Percentiles rank a stretch among this genome's conserved stretches.
These are phyloP conservation scores for Pythium phragmiticola DNA, from an alignment of 352 stramenopile species.

Conservation along the genomic window DNA sequence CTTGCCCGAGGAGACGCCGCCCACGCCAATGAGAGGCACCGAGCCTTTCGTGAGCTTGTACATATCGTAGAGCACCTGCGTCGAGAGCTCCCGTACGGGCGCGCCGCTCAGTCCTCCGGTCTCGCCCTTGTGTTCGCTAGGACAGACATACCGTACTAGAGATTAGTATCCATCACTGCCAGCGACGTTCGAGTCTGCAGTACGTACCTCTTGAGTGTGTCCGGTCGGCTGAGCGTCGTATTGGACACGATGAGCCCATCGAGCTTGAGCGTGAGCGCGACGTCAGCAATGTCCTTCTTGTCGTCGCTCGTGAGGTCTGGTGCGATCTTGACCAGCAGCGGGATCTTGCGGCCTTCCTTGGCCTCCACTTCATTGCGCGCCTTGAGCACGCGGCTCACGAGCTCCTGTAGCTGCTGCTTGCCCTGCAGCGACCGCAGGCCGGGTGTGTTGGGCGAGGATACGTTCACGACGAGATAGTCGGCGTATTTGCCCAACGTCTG, in stretches of 20 bases:
- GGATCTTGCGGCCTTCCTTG: conserved; percentile 64
- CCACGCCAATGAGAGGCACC: conserved; percentile 96
- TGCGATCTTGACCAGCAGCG: conserved; percentile 97
- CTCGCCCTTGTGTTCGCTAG: conserved; percentile 69
- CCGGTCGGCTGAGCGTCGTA: conserved; percentile 93
- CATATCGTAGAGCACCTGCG: conserved; percentile 93
- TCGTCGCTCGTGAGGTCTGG: conserved; percentile 95
- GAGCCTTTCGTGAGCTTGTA: conserved; percentile 92
- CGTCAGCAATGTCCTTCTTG: conserved; percentile 93
- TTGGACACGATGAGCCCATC: conserved; percentile 98
- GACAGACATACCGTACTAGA: not conserved
- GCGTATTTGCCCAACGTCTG: conserved; percentile 89
- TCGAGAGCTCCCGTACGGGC: conserved; percentile 93
- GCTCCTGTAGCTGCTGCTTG: conserved; percentile 76
- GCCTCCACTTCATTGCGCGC: conserved; percentile 63
- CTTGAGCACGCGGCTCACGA: conserved; percentile 69
- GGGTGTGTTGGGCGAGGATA: conserved; percentile 96
- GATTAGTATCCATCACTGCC: not conserved
- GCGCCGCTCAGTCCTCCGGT: conserved; percentile 94
- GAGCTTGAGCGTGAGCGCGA: conserved; percentile 84
- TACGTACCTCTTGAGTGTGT: conserved; percentile 65
- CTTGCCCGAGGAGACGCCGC: conserved; percentile 87
- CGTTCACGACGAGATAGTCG: conserved; percentile 98
- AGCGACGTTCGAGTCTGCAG: not conserved
- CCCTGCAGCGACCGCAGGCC: conserved; percentile 78